Evolutionary conservation across 2,329 filamentous ascomycete species (phyloP), one percentile per base, ranked within the genome.

Genomic region (Penicillium hordei): DNA sequence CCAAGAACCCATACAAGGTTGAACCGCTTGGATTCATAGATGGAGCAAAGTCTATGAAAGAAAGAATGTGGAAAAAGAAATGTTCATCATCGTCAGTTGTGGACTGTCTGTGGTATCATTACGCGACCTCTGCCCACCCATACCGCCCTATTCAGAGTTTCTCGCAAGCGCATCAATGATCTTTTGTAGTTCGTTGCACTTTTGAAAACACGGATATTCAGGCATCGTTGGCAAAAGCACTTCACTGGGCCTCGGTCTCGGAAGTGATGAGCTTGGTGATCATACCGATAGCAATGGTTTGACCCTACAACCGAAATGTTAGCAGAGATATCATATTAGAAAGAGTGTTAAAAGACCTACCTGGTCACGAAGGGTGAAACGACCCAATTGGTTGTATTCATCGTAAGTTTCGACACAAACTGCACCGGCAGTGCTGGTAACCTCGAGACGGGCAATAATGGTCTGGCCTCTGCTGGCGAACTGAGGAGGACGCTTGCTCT

Each of bases 241-340:
- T 56, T 51, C 36, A 59, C 52, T 45, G 31, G 27, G 36, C 58
- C 29, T 67, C 64, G 25, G 61, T 55, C 33, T 72, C 68, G 21
- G 64, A 25, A 31, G 52, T 52, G 66, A 90, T 86, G 60, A 99
- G 84, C 83, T 93, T 97, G 59, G 91, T 97, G 75, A 99, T 95
- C 85, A 99, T 99, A 72, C 94, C 94, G 79, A 99, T 99, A 56
- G 94, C 94, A 80, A 99, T 97, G 0, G 94, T 99, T 89, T 97
- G 93, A 69, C 94, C 94, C 88, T 97, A 51, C 1, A 36, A 63
- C 25, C 55, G 23, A 34, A 68, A 21, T 51, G 72, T 59, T 55
- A 55, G 58, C 27, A 15, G 23, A 67, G 25, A 59, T 58, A 63
- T 49, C 29, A 48, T 40, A 50, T 25, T 21, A 15, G 65, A 52